phyloP scores from a whole-genome alignment of 495 filamentous ascomycete genomes.

The Opeltia flavorubescens region DNA sequence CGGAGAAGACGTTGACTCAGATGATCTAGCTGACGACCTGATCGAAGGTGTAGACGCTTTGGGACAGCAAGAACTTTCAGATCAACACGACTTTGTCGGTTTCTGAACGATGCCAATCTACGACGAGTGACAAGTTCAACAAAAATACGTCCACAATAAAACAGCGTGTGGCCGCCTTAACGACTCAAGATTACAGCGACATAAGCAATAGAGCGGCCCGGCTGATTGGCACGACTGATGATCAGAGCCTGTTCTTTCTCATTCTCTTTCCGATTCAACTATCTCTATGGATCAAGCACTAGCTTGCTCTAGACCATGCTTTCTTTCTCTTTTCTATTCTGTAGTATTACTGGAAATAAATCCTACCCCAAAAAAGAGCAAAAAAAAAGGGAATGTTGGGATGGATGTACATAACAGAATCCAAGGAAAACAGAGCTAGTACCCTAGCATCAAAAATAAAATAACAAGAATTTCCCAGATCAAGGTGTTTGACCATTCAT shows the following conservation, averaged over 20 bases:
- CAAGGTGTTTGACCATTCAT: no score
- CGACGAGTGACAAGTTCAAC: background rate
- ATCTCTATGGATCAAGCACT: background rate
- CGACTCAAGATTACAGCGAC: no score
- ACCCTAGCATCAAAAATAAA: no score
- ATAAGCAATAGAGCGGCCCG: no score
- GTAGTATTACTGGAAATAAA: background rate
- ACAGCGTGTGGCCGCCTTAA: no score
- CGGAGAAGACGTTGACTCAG: conserved; percentile 81
- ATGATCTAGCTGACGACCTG: conserved; percentile 62
- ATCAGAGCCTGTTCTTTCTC: background rate
- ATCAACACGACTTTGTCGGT: conserved; percentile 57
- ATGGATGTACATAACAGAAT: no score
- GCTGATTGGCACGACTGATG: no score
- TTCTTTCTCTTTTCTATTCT: background rate
- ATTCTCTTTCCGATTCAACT: background rate
- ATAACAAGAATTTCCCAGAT: no score
- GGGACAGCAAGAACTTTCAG: conserved; percentile 38
- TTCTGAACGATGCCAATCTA: conserved; percentile 24
- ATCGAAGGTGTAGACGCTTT: conserved; percentile 26
- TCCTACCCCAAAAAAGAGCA: background rate
- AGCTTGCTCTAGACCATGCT: background rate
- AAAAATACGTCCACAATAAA: no score
- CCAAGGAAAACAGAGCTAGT: no score
- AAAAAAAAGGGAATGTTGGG: no score